A percentile compares a stretch with the other conserved stretches of the same genome.
Conservation (phyloP, 305 asterid species). For the Fraxinus floribunda region DNA sequence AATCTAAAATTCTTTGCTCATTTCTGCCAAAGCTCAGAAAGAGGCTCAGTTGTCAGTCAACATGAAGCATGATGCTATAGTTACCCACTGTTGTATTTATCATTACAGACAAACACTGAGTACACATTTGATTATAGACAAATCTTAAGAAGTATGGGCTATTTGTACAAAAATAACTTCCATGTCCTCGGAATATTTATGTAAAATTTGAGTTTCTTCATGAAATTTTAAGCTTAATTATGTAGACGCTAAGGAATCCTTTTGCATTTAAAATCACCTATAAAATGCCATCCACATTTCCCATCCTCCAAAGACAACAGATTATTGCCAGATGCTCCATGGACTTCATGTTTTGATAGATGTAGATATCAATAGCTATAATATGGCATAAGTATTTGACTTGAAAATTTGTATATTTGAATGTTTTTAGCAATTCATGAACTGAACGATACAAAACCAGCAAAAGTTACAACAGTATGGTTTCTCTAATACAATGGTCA, state of each 20-base stretch:
- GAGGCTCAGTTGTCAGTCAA: neutral
- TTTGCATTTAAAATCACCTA: neutral
- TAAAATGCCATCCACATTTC: neutral
- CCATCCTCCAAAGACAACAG: neutral
- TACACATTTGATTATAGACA: neutral
- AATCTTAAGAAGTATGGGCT: neutral
- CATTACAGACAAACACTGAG: neutral
- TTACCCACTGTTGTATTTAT: neutral
- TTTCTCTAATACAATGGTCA: neutral
- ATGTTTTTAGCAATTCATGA: neutral
- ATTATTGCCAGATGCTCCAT: neutral
- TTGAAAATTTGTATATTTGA: neutral
- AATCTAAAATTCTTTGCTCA: neutral
- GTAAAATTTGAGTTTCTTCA: neutral
- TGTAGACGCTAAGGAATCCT: neutral
- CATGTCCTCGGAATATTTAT: neutral
- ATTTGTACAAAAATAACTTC: neutral
- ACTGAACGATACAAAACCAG: neutral
- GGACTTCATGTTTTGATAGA: neutral
- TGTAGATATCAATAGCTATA: neutral
- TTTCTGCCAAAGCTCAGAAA: constrained; percentile 1
- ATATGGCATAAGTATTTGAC: neutral
- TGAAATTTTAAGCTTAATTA: neutral
- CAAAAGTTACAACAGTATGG: neutral
- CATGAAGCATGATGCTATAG: neutral